Evolutionary conservation across 164 flowering plant genomes (phyloP), one percentile per base, ranked within the genome.

Genomic region (Tinospora cordifolia): DNA sequence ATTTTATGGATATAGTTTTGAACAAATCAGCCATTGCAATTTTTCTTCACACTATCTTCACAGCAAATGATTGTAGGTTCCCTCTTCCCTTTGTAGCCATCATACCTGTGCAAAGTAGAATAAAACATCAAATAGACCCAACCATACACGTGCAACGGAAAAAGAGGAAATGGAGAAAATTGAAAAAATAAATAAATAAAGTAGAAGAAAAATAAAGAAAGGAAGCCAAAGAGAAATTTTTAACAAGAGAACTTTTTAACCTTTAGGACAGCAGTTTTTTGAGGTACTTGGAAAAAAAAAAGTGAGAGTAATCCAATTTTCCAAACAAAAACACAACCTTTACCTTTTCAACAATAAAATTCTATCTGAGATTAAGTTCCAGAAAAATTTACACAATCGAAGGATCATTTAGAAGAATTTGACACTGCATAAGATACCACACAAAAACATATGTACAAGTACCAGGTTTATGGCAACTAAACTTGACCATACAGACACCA

Each of bases 81-180:
- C 79, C 63, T 74, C 82, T 83, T 81, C 81, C 79, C 66, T 70
- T 76, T 73, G 76, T 78, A 72, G 83, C 80, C 75, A 75, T 71
- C 72, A 69, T 26, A 83, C 90, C 88, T 87, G 87, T 79, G 72
- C 66, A 79, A 69, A 81, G 59, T 46, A 71, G 72, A 82, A 78
- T 73, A 69, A 79, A 73, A 75, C 79, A 80, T 82, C 84, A 85
- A 82, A 81, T 78, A 72, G 83, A 82, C 76, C 75, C 79, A 60
- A 72, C 41, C 71, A 17, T 80, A 49, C 60, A 27, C 40, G 44
- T 24, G 39, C 69, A 57, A 51, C 65, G 60, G 36, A 60, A 22
- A 30, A 58, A 59, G 36, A 19, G 40, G 46, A 13, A 63, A 30
- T 22, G 39, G n/a, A 72, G 58, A 60, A 46, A 14, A 25, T 19